Evolutionary conservation across 2,329 filamentous ascomycete genomes (phyloP).

Genomic region (Botryotinia calthae): DNA sequence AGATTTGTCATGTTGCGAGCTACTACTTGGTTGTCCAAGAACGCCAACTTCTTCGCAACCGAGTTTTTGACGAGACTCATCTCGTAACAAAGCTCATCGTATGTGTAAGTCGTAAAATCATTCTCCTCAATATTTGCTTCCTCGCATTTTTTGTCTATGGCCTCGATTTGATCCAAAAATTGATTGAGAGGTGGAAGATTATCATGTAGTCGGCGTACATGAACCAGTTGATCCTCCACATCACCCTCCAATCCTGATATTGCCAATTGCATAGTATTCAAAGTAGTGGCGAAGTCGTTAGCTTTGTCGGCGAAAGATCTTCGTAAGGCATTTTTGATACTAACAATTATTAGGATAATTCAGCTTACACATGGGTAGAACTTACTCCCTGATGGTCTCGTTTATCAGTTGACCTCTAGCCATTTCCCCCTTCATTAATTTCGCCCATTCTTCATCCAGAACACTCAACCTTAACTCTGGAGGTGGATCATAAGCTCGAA

Average conservation of each 20-base stretch:
- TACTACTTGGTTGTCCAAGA: slow-evolving; percentile 98
- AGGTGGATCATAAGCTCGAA: slow-evolving; percentile 89
- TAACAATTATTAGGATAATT: slow-evolving; percentile 35
- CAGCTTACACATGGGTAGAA: slow-evolving; percentile 23
- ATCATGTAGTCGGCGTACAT: slow-evolving; percentile 80
- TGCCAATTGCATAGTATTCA: slow-evolving; percentile 91
- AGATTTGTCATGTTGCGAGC: slow-evolving; percentile 98
- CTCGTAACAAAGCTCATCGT: slow-evolving; percentile 94
- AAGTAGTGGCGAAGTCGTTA: slow-evolving; percentile 92
- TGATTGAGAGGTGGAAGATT: slow-evolving; percentile 87
- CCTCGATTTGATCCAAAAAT: slow-evolving; percentile 83
- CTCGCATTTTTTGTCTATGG: slow-evolving; percentile 81
- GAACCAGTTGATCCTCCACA: slow-evolving; percentile 87
- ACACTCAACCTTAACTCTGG: slow-evolving; percentile 77
- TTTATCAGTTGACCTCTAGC: slow-evolving; percentile 90
- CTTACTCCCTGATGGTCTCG: slow-evolving; percentile 91
- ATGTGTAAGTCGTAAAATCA: slow-evolving; percentile 98
- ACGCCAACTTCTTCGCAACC: slow-evolving; percentile 93
- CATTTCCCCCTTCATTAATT: slow-evolving; percentile 79
- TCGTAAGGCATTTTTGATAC: slow-evolving; percentile 92
- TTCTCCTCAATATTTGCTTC: slow-evolving; percentile 99
- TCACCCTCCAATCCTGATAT: slow-evolving; percentile 97
- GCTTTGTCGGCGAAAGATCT: slow-evolving; percentile 96
- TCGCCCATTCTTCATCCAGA: slow-evolving; percentile 79
- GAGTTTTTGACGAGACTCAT: slow-evolving; percentile 85